Conservation (phyloP, 768 basidiomycete species). For the Rubroboletus pulcherrimus region DNA sequence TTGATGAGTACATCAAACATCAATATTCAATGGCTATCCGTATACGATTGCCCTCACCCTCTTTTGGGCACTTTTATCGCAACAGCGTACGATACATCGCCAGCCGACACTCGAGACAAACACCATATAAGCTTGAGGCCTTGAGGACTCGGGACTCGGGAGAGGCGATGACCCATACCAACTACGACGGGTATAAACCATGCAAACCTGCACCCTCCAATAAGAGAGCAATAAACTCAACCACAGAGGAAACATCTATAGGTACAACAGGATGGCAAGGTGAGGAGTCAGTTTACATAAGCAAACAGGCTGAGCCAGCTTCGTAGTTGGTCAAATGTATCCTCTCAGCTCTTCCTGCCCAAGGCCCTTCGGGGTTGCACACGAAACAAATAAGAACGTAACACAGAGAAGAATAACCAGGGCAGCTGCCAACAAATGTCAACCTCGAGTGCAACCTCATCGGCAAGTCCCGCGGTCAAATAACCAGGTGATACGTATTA, state of each 20-base stretch:
- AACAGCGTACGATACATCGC: neutral
- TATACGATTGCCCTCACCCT: neutral
- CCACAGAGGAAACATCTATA: neutral
- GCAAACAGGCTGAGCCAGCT: neutral
- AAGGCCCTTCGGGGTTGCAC: no score
- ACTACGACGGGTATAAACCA: neutral
- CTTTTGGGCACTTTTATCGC: neutral
- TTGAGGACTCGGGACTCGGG: neutral
- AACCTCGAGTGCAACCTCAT: no score
- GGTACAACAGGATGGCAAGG: no score
- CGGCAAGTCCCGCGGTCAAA: no score
- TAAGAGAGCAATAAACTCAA: neutral
- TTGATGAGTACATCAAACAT: neutral
- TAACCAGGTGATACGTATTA: no score
- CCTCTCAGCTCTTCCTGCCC: no score
- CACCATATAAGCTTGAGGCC: neutral
- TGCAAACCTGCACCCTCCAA: neutral
- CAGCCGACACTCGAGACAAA: neutral
- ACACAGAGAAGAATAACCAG: no score
- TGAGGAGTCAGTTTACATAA: neutral
- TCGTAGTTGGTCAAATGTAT: no score
- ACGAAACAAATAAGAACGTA: no score
- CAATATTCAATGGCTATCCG: neutral
- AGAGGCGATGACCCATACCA: neutral
- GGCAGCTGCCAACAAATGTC: no score